A percentile compares a stretch with the other conserved stretches of the same genome.
phyloP scores from a whole-genome alignment of 306 rosid species.

The Styphnolobium japonicum region DNA sequence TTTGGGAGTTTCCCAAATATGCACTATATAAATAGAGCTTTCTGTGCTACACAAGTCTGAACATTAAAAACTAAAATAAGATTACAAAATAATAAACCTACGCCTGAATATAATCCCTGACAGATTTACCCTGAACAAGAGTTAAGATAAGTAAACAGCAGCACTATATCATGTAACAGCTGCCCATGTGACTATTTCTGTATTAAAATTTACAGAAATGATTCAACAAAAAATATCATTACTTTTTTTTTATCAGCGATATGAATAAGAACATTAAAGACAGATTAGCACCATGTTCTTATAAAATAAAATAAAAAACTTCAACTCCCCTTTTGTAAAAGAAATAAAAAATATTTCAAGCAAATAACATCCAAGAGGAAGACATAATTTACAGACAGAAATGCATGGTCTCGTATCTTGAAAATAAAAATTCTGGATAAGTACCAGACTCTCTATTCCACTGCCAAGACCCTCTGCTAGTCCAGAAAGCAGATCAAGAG shows the following conservation, averaged over 20 bases:
- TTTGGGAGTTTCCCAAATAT: too few species aligned
- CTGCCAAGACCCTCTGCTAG: constrained; percentile 98
- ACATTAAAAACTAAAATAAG: not conserved
- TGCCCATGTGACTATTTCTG: not conserved
- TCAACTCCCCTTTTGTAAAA: not conserved
- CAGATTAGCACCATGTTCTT: not conserved
- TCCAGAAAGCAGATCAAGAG: constrained; percentile 97
- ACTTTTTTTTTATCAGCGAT: too few species aligned
- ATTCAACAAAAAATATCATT: not conserved
- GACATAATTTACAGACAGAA: not conserved
- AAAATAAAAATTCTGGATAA: constrained; percentile 18
- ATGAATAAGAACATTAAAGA: not conserved
- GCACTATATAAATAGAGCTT: not conserved
- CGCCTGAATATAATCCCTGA: not conserved
- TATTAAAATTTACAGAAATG: not conserved
- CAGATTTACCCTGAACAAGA: not conserved
- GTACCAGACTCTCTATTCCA: constrained; percentile 98
- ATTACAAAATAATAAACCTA: not conserved
- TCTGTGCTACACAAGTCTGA: not conserved
- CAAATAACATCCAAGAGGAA: constrained; percentile 21
- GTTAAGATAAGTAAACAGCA: not conserved
- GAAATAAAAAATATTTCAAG: not conserved
- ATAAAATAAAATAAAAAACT: not conserved
- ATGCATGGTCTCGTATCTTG: not conserved
- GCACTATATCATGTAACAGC: not conserved